Evolutionary conservation across 2,329 filamentous ascomycete genomes (phyloP).

Genomic region (Diplocarpon rosae): DNA sequence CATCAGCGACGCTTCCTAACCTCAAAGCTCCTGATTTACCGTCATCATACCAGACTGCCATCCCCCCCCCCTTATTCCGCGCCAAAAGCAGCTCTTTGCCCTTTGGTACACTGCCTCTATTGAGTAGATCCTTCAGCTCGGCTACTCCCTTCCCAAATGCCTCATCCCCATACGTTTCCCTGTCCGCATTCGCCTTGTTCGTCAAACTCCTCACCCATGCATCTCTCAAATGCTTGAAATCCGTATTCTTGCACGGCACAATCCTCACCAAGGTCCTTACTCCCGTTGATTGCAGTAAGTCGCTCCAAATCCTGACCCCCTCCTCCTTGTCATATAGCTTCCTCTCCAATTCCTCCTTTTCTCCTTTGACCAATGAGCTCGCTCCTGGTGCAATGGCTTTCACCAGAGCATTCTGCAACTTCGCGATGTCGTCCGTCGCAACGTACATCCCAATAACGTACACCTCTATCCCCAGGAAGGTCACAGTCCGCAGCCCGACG

Average conservation of each 20-base stretch:
- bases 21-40: slow-evolving; percentile 35
- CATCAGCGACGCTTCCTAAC: slow-evolving; percentile 67
- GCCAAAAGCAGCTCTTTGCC: slow-evolving; percentile 64
- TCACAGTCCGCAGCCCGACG: slow-evolving; percentile 78
- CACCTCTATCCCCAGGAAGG: slow-evolving; percentile 80
- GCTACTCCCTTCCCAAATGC: slow-evolving; percentile 64
- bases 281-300: slow-evolving; percentile 52
- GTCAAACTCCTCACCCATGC: slow-evolving; percentile 82
- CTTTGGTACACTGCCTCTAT: slow-evolving; percentile 70
- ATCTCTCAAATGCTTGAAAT: slow-evolving; percentile 86
- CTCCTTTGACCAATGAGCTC: slow-evolving; percentile 70
- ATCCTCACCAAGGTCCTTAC: slow-evolving; percentile 75
- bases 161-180: slow-evolving; percentile 53
- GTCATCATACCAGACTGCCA: slow-evolving; percentile 58
- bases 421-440: slow-evolving; percentile 68
- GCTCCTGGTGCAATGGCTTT: slow-evolving; percentile 66
- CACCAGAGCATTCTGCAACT: slow-evolving; percentile 68
- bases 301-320: slow-evolving; percentile 65
- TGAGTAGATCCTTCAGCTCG: slow-evolving; percentile 73
- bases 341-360: slow-evolving; percentile 63
- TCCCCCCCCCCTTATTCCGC: slow-evolving; percentile 51
- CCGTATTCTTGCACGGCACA: slow-evolving; percentile 83
- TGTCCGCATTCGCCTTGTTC: slow-evolving; percentile 34
- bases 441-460: slow-evolving; percentile 93
- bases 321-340: slow-evolving; percentile 57